These are phyloP conservation scores for Kluyveromyces wickerhamii DNA, from an alignment of 805 yeast species.

Conservation along the genomic window DNA sequence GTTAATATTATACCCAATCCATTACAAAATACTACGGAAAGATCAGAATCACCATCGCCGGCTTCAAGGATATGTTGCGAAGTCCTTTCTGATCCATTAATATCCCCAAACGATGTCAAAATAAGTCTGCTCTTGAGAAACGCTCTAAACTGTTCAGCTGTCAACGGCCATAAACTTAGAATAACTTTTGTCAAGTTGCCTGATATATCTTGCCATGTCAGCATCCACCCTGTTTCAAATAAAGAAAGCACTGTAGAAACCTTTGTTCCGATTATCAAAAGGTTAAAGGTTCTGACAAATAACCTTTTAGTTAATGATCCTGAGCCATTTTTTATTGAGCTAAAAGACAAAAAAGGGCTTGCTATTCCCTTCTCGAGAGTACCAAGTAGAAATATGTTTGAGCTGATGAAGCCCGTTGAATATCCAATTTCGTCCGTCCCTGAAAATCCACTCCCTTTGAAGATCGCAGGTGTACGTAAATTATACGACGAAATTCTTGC, in stretches of 20 bases:
- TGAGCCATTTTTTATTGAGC: not conserved
- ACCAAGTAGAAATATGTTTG: not conserved
- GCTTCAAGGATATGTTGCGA: not conserved
- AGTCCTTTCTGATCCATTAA: not conserved
- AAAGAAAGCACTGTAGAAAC: not conserved
- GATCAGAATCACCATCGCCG: not conserved
- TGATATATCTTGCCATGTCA: not conserved
- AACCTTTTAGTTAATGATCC: not conserved
- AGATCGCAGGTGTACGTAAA: conserved; percentile 52
- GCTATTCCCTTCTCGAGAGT: not conserved
- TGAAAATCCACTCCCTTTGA: conserved; percentile 5
- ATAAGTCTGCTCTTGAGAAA: not conserved
- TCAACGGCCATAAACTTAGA: conserved; percentile 3
- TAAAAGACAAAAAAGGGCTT: not conserved
- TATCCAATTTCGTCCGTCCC: not conserved
- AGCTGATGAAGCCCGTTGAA: not conserved
- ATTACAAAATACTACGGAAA: not conserved
- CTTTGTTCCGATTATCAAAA: not conserved
- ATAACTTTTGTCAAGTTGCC: conserved; percentile 1
- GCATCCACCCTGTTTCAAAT: conserved; percentile 1
- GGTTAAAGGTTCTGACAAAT: not conserved
- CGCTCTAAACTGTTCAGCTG: not conserved
- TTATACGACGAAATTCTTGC: conserved; percentile 31
- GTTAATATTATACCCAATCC: conserved; percentile 1
- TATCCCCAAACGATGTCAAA: conserved; percentile 1